Conservation (phyloP, 331 rosid species). For the Saraca asoca region DNA sequence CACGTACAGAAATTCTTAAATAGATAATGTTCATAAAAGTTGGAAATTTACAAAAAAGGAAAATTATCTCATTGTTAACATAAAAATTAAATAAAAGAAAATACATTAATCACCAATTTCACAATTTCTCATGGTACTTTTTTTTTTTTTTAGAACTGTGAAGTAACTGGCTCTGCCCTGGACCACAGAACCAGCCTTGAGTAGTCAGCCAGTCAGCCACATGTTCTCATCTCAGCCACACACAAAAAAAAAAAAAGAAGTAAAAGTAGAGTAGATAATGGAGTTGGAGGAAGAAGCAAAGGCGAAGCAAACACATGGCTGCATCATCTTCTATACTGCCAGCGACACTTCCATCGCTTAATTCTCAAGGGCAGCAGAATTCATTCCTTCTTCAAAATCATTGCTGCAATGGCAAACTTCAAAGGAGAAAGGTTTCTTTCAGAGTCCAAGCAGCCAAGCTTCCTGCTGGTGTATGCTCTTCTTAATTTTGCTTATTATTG, state of each 20-base stretch:
- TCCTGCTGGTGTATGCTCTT: conserved; percentile 71
- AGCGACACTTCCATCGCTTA: conserved; percentile 29
- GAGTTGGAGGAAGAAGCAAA: not conserved
- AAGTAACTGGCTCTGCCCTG: too few species aligned
- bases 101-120: too few species aligned
- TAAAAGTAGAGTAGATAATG: not conserved
- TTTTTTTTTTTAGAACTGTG: too few species aligned
- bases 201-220: too few species aligned
- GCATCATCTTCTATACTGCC: conserved; percentile 58
- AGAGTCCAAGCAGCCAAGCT: conserved; percentile 66
- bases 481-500: conserved; percentile 7
- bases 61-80: too few species aligned
- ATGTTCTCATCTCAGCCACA: too few species aligned
- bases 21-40: too few species aligned
- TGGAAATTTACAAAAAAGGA: too few species aligned
- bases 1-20: too few species aligned
- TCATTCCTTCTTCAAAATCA: conserved; percentile 33
- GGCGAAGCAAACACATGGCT: conserved; percentile 28
- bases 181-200: too few species aligned
- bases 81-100: too few species aligned
- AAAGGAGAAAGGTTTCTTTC: conserved; percentile 41
- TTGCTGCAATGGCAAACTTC: conserved; percentile 2
- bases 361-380: conserved; percentile 30
- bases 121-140: too few species aligned
- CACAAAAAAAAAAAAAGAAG: not conserved